phyloP scores from a whole-genome alignment of 352 stramenopile species.

The Globisporangium irregulare region DNA sequence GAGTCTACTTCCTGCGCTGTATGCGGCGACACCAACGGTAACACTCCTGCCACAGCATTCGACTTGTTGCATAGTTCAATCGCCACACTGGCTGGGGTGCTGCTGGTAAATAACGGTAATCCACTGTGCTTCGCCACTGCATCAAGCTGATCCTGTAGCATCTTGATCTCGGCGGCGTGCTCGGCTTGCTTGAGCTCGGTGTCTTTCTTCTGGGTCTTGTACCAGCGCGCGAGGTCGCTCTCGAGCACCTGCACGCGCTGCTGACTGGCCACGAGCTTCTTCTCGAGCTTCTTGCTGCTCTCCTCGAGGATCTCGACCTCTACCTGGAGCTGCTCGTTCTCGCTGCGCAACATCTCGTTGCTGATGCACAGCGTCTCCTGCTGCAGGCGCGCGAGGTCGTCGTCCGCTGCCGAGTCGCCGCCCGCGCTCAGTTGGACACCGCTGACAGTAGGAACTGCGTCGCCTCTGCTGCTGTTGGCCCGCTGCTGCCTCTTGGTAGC shows the following conservation, averaged over 20 bases:
- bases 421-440: background rate
- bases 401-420: background rate
- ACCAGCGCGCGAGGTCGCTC: constrained; percentile 38
- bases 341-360: constrained; percentile 32
- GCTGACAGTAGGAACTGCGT: background rate
- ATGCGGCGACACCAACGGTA: background rate
- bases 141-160: constrained; percentile 22
- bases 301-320: constrained; percentile 16
- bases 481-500: background rate
- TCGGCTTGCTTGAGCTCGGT: constrained; percentile 19
- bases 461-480: background rate
- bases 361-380: constrained; percentile 35
- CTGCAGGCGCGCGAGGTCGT: constrained; percentile 8
- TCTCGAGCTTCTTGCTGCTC: constrained; percentile 17
- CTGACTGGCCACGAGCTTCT: constrained; percentile 19
- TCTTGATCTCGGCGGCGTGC: constrained; percentile 24
- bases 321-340: constrained; percentile 35
- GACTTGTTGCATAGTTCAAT: constrained; percentile 23
- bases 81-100: background rate
- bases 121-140: background rate
- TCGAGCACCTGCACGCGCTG: constrained; percentile 31
- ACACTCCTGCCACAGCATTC: constrained; percentile 21
- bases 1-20: constrained; percentile 6
- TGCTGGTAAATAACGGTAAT: background rate
- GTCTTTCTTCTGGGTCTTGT: constrained; percentile 33